These are phyloP conservation scores for Elaeagnus macrophylla DNA, from an alignment of 306 rosid species.

Conservation along the genomic window DNA sequence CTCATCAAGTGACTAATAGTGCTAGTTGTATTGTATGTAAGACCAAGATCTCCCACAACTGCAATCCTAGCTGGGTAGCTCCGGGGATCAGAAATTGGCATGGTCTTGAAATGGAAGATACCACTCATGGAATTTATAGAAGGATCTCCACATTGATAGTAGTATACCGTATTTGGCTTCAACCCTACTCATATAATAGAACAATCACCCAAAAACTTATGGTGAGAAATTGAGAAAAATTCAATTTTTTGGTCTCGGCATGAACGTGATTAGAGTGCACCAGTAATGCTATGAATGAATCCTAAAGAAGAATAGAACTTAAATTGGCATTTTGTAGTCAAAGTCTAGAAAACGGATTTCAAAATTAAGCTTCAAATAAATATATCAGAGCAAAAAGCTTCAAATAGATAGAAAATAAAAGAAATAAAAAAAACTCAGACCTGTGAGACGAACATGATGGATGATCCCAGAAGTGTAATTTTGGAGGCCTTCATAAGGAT, in stretches of 20 bases:
- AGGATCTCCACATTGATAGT: slow-evolving; percentile 72
- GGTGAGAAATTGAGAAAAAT: not conserved
- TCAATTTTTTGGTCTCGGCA: not conserved
- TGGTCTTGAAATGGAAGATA: slow-evolving; percentile 48
- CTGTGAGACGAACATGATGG: slow-evolving; percentile 73
- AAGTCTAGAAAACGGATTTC: not conserved
- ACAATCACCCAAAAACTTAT: not conserved
- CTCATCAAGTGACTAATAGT: slow-evolving; percentile 58
- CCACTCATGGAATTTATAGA: slow-evolving; percentile 50
- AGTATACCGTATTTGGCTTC: slow-evolving; percentile 51
- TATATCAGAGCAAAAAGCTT: not conserved
- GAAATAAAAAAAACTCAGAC: slow-evolving; percentile 20
- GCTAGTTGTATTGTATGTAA: slow-evolving; percentile 70
- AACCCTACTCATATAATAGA: slow-evolving; percentile 35
- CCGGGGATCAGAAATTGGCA: slow-evolving; percentile 50
- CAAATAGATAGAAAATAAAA: slow-evolving; percentile 3
- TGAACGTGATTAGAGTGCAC: no score
- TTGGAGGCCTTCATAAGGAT: slow-evolving; percentile 74
- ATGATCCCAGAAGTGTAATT: slow-evolving; percentile 87
- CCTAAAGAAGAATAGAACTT: no score
- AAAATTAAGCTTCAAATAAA: not conserved
- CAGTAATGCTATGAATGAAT: no score
- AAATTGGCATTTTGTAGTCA: not conserved
- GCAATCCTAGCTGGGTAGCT: slow-evolving; percentile 63
- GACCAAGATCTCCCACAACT: slow-evolving; percentile 83